Percentiles rank a stretch among this genome's conserved stretches.
These are phyloP conservation scores for Starmerella sp. DNA, from an alignment of 805 yeast genomes.

Conservation along the genomic window DNA sequence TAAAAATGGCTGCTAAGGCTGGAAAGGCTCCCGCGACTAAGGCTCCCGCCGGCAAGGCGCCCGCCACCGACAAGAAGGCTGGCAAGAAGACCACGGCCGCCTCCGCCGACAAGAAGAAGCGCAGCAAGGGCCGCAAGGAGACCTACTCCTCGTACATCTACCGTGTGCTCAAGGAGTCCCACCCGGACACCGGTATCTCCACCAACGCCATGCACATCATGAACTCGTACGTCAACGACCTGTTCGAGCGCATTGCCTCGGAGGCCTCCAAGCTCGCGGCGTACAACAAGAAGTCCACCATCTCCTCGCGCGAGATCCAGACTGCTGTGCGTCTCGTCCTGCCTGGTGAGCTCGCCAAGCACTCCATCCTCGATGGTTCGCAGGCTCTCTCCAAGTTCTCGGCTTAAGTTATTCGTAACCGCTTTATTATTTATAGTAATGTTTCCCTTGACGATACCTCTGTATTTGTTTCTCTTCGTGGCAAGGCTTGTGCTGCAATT, in stretches of 20 bases:
- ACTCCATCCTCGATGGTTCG: slow-evolving; percentile 97
- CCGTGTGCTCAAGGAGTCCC: slow-evolving; percentile 97
- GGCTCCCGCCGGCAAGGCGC: slow-evolving; percentile 85
- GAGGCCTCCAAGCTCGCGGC: slow-evolving; percentile 98
- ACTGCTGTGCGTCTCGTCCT: slow-evolving; percentile 96
- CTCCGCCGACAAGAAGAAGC: slow-evolving; percentile 72
- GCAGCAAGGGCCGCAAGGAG: slow-evolving; percentile 93
- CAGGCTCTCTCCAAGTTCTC: slow-evolving; percentile 96
- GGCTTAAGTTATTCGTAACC: slow-evolving; percentile 34
- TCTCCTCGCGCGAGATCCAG: slow-evolving; percentile 96
- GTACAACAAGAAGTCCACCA: slow-evolving; percentile 95
- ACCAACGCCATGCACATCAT: slow-evolving; percentile 97
- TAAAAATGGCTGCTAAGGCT: slow-evolving; percentile 38
- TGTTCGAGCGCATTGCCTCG: slow-evolving; percentile 94
- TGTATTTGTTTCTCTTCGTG: background rate
- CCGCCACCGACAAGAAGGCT: slow-evolving; percentile 86
- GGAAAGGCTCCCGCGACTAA: slow-evolving; percentile 50
- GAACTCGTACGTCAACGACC: slow-evolving; percentile 97
- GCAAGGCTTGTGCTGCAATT: background rate
- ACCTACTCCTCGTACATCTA: slow-evolving; percentile 95
- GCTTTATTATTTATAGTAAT: slow-evolving; percentile 17
- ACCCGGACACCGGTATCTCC: slow-evolving; percentile 99
- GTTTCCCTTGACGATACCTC: slow-evolving; percentile 4
- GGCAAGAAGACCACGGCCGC: slow-evolving; percentile 82
- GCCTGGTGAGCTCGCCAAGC: slow-evolving; percentile 98